phyloP scores from a whole-genome alignment of 192 early-diverging fungal genomes.

The Mortierella antarctica region DNA sequence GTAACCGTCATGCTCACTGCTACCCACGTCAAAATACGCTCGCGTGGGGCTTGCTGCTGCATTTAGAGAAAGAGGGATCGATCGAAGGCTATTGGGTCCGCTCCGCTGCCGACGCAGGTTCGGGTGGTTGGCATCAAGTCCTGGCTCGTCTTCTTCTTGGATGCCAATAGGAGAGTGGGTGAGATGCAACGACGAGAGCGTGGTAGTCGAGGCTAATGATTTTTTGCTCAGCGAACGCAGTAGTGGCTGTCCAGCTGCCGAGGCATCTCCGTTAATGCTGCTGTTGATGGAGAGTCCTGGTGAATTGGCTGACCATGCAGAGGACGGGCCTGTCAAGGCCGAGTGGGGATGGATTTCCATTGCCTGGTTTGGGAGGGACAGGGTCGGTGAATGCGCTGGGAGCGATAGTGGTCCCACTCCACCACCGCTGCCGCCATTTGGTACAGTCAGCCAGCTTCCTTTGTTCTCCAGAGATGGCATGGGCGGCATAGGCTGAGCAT shows the following conservation, averaged over 20 bases:
- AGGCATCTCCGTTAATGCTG: no score
- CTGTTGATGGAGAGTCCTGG: background rate
- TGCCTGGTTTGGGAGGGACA: constrained; percentile 19
- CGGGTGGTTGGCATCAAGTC: no score
- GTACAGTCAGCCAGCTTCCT: constrained; percentile 46
- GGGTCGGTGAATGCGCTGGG: constrained; percentile 19
- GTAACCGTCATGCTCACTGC: no score
- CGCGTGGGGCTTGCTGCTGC: background rate
- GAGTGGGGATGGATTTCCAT: constrained; percentile 14
- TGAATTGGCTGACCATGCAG: constrained; percentile 27
- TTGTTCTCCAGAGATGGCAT: constrained; percentile 2
- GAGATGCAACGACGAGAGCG: background rate
- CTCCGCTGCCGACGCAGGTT: no score
- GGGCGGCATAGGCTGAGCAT: constrained; percentile 8
- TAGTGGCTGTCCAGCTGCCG: no score
- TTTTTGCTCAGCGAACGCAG: background rate
- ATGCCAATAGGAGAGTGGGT: background rate
- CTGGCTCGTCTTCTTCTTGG: constrained; percentile 35
- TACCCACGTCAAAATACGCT: constrained; percentile 2
- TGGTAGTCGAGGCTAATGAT: constrained; percentile 19
- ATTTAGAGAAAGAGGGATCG: no score
- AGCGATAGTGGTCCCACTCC: background rate
- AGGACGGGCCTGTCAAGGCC: constrained; percentile 10
- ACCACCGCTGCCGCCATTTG: background rate
- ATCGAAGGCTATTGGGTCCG: no score